phyloP scores from a whole-genome alignment of 768 basidiomycete species.

The Artomyces pyxidatus region DNA sequence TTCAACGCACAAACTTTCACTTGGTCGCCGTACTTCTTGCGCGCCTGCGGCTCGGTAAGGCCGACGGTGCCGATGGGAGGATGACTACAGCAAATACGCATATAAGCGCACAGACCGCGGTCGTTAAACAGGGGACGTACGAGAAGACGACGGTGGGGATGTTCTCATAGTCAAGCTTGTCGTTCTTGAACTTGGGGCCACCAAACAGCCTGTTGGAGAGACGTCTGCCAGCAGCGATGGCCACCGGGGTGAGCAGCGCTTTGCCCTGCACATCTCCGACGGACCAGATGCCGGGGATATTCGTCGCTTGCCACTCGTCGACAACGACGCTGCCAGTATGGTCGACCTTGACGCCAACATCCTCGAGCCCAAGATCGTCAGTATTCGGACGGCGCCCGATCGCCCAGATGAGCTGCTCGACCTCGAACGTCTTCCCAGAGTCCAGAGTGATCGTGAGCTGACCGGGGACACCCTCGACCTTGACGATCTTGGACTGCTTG shows the following conservation, averaged over 20 bases:
- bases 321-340: slow-evolving; percentile 79
- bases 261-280: slow-evolving; percentile 95
- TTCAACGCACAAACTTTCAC: slow-evolving; percentile 80
- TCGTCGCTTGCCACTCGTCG: slow-evolving; percentile 87
- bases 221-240: slow-evolving; percentile 90
- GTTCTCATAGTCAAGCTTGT: slow-evolving; percentile 82
- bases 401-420: slow-evolving; percentile 88
- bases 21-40: slow-evolving; percentile 77
- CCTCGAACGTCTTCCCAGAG: slow-evolving; percentile 70
- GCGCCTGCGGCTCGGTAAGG: slow-evolving; percentile 86
- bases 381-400: slow-evolving; percentile 86
- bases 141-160: slow-evolving; percentile 97
- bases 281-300: slow-evolving; percentile 60
- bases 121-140: slow-evolving; percentile 38
- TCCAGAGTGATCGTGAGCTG: slow-evolving; percentile 72
- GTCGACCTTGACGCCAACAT: slow-evolving; percentile 67
- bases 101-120: not conserved
- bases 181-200: slow-evolving; percentile 72
- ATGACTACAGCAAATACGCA: slow-evolving; percentile 44
- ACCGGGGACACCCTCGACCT: slow-evolving; percentile 69
- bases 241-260: slow-evolving; percentile 90
- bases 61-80: slow-evolving; percentile 95
- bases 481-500: slow-evolving; percentile 63
- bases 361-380: slow-evolving; percentile 66
- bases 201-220: slow-evolving; percentile 90